Evolutionary conservation across 139 green algal species (phyloP).

Genomic region (Chlamydomonas sphaeroides): DNA sequence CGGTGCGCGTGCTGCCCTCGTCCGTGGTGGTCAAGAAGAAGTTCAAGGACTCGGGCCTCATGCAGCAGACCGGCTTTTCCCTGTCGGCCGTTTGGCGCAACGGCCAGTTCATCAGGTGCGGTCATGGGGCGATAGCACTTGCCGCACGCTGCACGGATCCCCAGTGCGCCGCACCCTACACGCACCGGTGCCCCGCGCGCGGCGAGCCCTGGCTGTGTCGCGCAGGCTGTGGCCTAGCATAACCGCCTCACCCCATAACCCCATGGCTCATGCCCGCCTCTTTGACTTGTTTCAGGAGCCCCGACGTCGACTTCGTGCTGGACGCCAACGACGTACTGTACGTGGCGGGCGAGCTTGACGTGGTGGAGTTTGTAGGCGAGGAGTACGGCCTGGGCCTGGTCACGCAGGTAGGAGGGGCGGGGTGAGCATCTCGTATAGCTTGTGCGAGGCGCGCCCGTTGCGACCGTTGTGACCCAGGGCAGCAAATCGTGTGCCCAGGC

Average conservation of each 20-base stretch:
- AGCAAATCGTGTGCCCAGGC: too few relatives aligned
- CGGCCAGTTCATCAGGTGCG: neutral
- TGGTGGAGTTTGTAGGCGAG: constrained; percentile 2
- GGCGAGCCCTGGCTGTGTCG: too few relatives aligned
- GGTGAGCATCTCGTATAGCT: too few relatives aligned
- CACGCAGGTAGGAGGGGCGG: neutral
- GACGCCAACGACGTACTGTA: constrained; percentile 68
- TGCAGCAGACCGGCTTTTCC: constrained; percentile 6
- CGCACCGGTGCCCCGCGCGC: too few relatives aligned
- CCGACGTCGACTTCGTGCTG: neutral
- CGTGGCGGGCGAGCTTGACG: constrained; percentile 70
- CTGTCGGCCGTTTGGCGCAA: neutral
- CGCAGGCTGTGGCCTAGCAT: too few relatives aligned
- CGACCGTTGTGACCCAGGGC: too few relatives aligned
- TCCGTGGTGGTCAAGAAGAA: neutral
- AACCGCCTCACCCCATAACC: too few relatives aligned
- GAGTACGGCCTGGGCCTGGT: constrained; percentile 11
- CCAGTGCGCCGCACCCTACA: too few relatives aligned
- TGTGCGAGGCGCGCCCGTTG: too few relatives aligned
- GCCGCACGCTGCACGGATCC: too few relatives aligned
- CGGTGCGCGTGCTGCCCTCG: constrained; percentile 48
- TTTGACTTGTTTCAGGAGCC: too few relatives aligned
- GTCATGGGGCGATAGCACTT: too few relatives aligned
- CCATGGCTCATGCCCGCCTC: neutral
- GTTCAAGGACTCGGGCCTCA: constrained; percentile 2